Evolutionary conservation across 768 basidiomycete genomes (phyloP), one percentile per base, ranked within the genome.

Genomic region (Phanerochaete carnosa): DNA sequence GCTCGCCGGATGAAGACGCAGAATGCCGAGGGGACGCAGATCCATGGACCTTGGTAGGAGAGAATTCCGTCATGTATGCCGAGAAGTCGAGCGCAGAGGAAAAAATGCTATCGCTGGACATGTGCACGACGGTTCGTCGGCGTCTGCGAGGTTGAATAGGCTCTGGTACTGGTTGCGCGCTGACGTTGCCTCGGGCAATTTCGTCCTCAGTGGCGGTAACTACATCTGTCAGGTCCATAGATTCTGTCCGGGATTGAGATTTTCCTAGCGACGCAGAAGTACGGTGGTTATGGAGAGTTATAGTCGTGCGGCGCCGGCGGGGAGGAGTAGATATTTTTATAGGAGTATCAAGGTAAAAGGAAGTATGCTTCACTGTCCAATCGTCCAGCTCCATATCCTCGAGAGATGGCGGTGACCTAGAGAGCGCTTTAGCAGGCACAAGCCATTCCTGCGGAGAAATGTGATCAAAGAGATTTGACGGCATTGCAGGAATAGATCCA

Each of bases 11-110:
- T 26, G 37, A 19, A 52, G 23, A 28, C 35, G 55, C 55, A 45
- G 28, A 6, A 55, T 25, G 25, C 25, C 11, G 30, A 37, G 12
- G 13, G 30, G n/a, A 35, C 45, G 39, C 19, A 32, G 8, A 26
- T 13, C 43, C 26, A 29, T 46, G 13, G 28, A 57, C 23, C 52
- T 55, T 25, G 7, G 43, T 16, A 12, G 45, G 57, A 39, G 49
- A 55, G 23, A 55, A 58, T 25, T 64, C 63, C 22, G 63, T 58
- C 26, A 57, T 50, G 51, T 64, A 60, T 0, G 65, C 58, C 26
- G 68, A 71, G 54, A 71, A 71, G 39, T 71, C 68, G 6, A 71
- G 64, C 13, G 66, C 65, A 25, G 70, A 68, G 1, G 70, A 71
- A 58, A 71, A 71, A n/a, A 69, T 61, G 28, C 66, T 68, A 49